These are phyloP conservation scores for Colletotrichum sp. DNA, from an alignment of 2,329 filamentous ascomycete genomes.

Conservation along the genomic window DNA sequence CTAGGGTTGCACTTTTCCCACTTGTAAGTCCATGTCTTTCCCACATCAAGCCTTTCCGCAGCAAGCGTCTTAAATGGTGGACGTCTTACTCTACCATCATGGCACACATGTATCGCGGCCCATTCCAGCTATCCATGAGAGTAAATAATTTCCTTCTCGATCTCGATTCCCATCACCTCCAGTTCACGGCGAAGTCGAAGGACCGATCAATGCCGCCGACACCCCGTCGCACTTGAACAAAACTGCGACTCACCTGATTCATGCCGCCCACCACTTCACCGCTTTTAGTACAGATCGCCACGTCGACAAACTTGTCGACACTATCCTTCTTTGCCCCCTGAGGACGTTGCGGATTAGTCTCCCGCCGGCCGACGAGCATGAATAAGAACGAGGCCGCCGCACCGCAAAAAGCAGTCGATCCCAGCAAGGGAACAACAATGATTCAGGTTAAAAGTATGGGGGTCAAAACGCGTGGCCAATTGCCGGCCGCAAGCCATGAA, in stretches of 20 bases:
- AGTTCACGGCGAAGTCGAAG: not conserved
- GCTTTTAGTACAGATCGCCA: not conserved
- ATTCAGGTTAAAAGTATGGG: not conserved
- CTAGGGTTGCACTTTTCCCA: not conserved
- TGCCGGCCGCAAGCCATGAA: not conserved
- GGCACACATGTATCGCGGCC: not conserved
- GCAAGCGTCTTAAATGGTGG: not conserved
- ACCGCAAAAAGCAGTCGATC: not conserved
- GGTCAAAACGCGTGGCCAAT: not conserved
- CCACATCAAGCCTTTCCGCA: not conserved
- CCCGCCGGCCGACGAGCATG: not conserved
- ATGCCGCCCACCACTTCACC: not conserved
- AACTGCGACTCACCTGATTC: not conserved
- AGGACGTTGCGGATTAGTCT: not conserved
- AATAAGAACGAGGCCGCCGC: not conserved
- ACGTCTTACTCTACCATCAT: not conserved
- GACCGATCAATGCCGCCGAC: not conserved
- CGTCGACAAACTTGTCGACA: not conserved
- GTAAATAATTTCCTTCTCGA: not conserved
- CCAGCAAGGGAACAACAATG: not conserved
- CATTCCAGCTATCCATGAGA: not conserved
- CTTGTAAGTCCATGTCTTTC: not conserved
- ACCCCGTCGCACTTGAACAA: not conserved
- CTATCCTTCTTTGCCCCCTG: not conserved
- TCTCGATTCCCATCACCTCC: not conserved